Base-by-base conservation (phyloP, 2,329 filamentous ascomycete species). In the Paraphaeosphaeria minitans region DNA sequence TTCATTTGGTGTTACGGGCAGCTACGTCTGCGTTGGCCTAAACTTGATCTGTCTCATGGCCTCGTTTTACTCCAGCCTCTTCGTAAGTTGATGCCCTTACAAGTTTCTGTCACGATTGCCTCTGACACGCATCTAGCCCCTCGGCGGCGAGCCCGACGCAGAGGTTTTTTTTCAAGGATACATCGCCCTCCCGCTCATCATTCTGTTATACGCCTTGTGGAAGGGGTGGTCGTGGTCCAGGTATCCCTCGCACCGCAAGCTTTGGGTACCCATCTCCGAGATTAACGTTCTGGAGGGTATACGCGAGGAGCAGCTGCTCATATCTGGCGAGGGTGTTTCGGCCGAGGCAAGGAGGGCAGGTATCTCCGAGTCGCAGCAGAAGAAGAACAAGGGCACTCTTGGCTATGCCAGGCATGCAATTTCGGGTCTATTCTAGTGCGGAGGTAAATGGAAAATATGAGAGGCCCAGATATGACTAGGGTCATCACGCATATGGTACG, bases 181-280 rank as follows among this genome's bases (percentile, higher is more conserved):
- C 61, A 76, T 82, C 9, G 79, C 80, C n/a, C 65, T 67, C 3
- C 77, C 68, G 8, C 78, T 80, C 48, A 81, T 78, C 65, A 57
- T 79, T 3, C 69, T 72, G 14, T 75, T 83, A 13, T 91, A 84
- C 68, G 57, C 84, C 22, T 58, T 66, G 48, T 80, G 77, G 77
- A 80, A 79, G 55, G 55, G 75, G 21, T 76, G 66, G 50, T 65
- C 59, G 33, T 70, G 65, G 66, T 58, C 57, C 53, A 57, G 57
- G 22, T 43, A 42, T 35, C 68, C 68, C 24, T 43, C 51, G 31
- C 66, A 71, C 43, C 68, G 68, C 56, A 56, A 59, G 12, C 53
- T 72, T 27, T 76, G 60, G 49, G 66, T 75, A 37, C 52, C 50
- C 27, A 66, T 66, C 29, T 56, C 67, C 29, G 65, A 76, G 13